Conservation (phyloP, 768 basidiomycete genomes). For the Tricholoma saponaceum region DNA sequence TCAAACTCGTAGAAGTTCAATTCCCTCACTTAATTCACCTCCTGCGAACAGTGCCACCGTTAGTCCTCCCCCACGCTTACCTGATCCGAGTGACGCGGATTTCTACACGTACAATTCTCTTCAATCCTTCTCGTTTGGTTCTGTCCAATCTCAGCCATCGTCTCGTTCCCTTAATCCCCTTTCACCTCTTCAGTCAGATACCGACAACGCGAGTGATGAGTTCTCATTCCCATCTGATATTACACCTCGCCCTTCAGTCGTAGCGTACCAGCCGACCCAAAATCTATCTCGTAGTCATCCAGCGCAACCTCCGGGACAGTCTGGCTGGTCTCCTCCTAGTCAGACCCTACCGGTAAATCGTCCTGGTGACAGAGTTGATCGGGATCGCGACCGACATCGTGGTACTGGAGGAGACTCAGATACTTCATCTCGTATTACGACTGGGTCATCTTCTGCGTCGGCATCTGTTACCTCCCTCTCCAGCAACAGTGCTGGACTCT, state of each 20-base stretch:
- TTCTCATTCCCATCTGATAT: conserved; percentile 32
- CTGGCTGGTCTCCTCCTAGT: conserved; percentile 9
- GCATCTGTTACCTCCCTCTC: conserved; percentile 41
- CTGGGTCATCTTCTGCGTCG: conserved; percentile 42
- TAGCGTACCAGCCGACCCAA: conserved; percentile 19
- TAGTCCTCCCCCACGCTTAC: conserved; percentile 4
- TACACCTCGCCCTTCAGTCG: conserved; percentile 49
- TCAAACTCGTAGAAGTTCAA: conserved; percentile 1
- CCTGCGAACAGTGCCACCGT: conserved; percentile 1
- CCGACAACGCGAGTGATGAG: conserved; percentile 34
- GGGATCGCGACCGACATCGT: conserved; percentile 8
- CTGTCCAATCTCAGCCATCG: conserved; percentile 28
- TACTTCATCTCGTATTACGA: conserved; percentile 45
- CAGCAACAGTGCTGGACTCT: conserved; percentile 29
- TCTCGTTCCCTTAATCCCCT: conserved; percentile 32
- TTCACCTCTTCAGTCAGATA: conserved; percentile 26
- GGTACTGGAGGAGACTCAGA: conserved; percentile 25
- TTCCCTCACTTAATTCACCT: conserved; percentile 1
- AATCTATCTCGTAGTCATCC: conserved; percentile 26
- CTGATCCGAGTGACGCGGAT: conserved; percentile 15
- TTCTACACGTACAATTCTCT: conserved; percentile 42
- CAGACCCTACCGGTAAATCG: conserved; percentile 1
- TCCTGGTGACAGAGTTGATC: conserved; percentile 1
- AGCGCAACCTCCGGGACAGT: conserved; percentile 22
- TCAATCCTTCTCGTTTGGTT: conserved; percentile 45